Percentiles rank a stretch among this genome's conserved stretches.
Evolutionary conservation across 2,329 filamentous ascomycete species (phyloP).

Genomic region (Fusarium armeniacum): DNA sequence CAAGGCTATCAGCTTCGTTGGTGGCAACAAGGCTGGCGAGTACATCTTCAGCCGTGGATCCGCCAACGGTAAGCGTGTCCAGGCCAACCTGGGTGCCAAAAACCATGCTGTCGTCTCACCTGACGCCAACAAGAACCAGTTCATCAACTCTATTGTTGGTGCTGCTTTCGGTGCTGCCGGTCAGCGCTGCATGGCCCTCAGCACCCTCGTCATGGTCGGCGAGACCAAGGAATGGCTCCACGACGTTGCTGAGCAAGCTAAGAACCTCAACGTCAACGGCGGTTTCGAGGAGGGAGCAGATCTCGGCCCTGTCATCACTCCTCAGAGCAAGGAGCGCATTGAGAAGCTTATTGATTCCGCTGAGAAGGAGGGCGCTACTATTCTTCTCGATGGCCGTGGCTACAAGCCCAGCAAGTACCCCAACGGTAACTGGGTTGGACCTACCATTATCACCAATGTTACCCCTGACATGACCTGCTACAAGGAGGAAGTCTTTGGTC

Average conservation of each 20-base stretch:
- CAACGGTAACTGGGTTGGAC: slow-evolving; percentile 87
- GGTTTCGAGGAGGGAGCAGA: slow-evolving; percentile 86
- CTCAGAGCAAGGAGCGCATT: slow-evolving; percentile 83
- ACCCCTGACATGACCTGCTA: slow-evolving; percentile 87
- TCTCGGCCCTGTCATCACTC: slow-evolving; percentile 84
- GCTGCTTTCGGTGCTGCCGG: slow-evolving; percentile 88
- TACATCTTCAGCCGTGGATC: slow-evolving; percentile 86
- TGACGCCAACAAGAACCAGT: slow-evolving; percentile 92
- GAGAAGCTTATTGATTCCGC: slow-evolving; percentile 81
- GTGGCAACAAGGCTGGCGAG: slow-evolving; percentile 88
- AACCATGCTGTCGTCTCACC: slow-evolving; percentile 88
- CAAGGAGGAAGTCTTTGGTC: slow-evolving; percentile 87
- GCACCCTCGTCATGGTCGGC: slow-evolving; percentile 85
- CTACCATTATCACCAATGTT: slow-evolving; percentile 86
- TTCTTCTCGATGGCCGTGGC: slow-evolving; percentile 84
- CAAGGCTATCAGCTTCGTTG: slow-evolving; percentile 89
- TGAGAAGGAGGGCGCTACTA: slow-evolving; percentile 83
- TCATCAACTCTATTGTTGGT: slow-evolving; percentile 85
- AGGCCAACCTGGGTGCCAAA: slow-evolving; percentile 90
- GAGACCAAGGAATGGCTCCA: slow-evolving; percentile 87
- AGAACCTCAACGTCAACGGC: slow-evolving; percentile 79
- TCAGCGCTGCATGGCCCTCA: slow-evolving; percentile 89
- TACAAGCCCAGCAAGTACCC: slow-evolving; percentile 83
- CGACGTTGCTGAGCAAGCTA: slow-evolving; percentile 82
- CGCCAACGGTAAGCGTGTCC: slow-evolving; percentile 88